Evolutionary conservation across 306 rosid species (phyloP).

Genomic region (Trifolium pratense): DNA sequence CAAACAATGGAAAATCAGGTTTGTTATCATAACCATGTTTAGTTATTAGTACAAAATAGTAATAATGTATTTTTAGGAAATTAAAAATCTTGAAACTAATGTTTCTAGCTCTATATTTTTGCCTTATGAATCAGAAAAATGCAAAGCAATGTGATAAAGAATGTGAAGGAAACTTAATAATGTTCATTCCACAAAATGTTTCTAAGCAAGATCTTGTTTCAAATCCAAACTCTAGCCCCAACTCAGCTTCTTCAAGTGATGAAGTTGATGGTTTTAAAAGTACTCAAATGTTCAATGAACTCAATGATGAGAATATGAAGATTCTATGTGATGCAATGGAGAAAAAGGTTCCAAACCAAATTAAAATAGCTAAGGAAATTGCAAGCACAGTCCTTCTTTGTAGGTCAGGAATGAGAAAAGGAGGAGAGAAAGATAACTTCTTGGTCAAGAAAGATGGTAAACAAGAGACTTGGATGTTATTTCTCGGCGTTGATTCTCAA

Average conservation of each 20-base stretch:
- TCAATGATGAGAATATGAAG: slow-evolving; percentile 59
- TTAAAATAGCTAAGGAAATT: slow-evolving; percentile 53
- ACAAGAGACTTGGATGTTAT: slow-evolving; percentile 72
- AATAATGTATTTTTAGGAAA: not conserved
- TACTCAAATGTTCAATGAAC: slow-evolving; percentile 59
- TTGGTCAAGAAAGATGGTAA: slow-evolving; percentile 37
- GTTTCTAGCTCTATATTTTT: not conserved
- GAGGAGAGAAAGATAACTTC: slow-evolving; percentile 12
- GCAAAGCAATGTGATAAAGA: slow-evolving; percentile 43
- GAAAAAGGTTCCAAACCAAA: slow-evolving; percentile 58
- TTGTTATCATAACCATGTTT: slow-evolving; percentile 3
- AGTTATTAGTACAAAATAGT: not conserved
- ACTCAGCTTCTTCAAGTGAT: slow-evolving; percentile 86
- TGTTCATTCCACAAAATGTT: slow-evolving; percentile 54
- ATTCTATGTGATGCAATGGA: slow-evolving; percentile 65
- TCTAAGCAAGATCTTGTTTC: slow-evolving; percentile 77
- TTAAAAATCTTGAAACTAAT: not conserved
- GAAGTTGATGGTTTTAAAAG: slow-evolving; percentile 61
- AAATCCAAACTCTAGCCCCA: slow-evolving; percentile 85
- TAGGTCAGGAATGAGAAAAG: slow-evolving; percentile 60
- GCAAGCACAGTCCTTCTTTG: slow-evolving; percentile 63
- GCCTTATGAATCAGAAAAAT: slow-evolving; percentile 53
- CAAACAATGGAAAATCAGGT: slow-evolving; percentile 52
- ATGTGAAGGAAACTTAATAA: slow-evolving; percentile 46
- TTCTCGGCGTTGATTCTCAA: slow-evolving; percentile 53